These are phyloP conservation scores for Cryptosporidium sp. DNA, from an alignment of 169 alveolate species.

Conservation along the genomic window DNA sequence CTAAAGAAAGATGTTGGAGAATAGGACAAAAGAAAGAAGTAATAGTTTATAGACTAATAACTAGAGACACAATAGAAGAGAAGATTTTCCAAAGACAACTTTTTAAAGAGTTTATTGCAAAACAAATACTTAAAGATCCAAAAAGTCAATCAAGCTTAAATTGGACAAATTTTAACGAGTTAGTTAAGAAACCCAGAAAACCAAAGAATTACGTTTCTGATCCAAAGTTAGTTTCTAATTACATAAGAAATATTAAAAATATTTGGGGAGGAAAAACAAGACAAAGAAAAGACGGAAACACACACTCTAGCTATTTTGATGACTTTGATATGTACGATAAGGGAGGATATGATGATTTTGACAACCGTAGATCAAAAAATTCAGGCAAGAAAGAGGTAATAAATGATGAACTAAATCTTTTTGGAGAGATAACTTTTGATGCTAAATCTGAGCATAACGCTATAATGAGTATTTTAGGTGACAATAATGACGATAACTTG, in stretches of 20 bases:
- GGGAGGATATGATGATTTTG: neutral
- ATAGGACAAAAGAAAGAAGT: constrained; percentile 90
- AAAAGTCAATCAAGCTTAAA: constrained; percentile 12
- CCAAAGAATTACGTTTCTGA: constrained; percentile 29
- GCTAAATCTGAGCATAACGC: constrained; percentile 72
- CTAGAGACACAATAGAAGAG: constrained; percentile 86
- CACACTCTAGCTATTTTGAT: constrained; percentile 37
- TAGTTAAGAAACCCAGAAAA: constrained; percentile 28
- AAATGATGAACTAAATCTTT: constrained; percentile 34
- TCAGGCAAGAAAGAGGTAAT: constrained; percentile 13
- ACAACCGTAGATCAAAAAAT: neutral
- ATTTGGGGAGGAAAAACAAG: constrained; percentile 55
- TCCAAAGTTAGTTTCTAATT: neutral
- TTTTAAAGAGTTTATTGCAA: constrained; percentile 81
- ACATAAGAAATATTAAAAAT: constrained; percentile 17
- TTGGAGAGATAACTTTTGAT: constrained; percentile 70
- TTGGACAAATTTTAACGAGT: constrained; percentile 40
- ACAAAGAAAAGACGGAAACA: constrained; percentile 55
- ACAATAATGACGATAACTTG: constrained; percentile 16
- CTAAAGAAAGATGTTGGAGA: constrained; percentile 90
- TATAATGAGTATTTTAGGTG: constrained; percentile 69
- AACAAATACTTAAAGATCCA: constrained; percentile 79
- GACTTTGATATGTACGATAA: neutral
- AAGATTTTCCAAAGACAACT: constrained; percentile 84
- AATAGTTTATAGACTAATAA: constrained; percentile 86